A percentile compares a stretch with the other conserved stretches of the same genome.
Evolutionary conservation across 2,329 filamentous ascomycete species (phyloP).

Genomic region (Scopulariopsis brevicaulis): DNA sequence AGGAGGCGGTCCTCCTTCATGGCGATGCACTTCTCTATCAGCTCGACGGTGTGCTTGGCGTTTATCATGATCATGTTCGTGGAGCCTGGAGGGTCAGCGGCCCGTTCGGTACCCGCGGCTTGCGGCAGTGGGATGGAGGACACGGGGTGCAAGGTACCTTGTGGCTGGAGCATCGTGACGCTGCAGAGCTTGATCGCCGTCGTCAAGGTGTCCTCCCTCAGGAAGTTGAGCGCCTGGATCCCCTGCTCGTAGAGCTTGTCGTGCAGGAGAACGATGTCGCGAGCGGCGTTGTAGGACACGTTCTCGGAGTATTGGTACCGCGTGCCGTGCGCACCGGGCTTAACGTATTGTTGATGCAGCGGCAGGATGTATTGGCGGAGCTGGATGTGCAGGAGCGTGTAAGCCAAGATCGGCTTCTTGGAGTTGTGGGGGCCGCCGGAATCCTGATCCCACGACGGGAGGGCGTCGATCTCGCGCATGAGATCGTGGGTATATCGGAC

Average conservation of each 20-base stretch:
- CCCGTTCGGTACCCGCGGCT: constrained; percentile 6
- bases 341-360: constrained; percentile 48
- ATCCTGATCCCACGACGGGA: constrained; percentile 41
- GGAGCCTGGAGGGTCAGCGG: constrained; percentile 22
- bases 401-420: constrained; percentile 46
- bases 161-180: constrained; percentile 48
- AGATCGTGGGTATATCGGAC: constrained; percentile 50
- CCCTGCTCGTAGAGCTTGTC: constrained; percentile 49
- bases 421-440: constrained; percentile 13
- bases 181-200: constrained; percentile 50
- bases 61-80: constrained; percentile 53
- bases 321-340: constrained; percentile 45
- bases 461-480: constrained; percentile 46
- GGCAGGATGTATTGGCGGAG: constrained; percentile 51
- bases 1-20: constrained; percentile 52
- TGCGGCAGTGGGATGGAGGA: constrained; percentile 6
- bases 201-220: constrained; percentile 48
- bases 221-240: constrained; percentile 45
- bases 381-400: constrained; percentile 49
- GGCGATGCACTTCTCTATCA: constrained; percentile 48
- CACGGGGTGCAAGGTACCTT: constrained; percentile 12
- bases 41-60: constrained; percentile 44
- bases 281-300: constrained; percentile 50
- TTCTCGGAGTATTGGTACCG: constrained; percentile 53
- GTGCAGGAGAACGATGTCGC: constrained; percentile 50